Conservation (phyloP, 345 rosid genomes). For the Salix udensis region DNA sequence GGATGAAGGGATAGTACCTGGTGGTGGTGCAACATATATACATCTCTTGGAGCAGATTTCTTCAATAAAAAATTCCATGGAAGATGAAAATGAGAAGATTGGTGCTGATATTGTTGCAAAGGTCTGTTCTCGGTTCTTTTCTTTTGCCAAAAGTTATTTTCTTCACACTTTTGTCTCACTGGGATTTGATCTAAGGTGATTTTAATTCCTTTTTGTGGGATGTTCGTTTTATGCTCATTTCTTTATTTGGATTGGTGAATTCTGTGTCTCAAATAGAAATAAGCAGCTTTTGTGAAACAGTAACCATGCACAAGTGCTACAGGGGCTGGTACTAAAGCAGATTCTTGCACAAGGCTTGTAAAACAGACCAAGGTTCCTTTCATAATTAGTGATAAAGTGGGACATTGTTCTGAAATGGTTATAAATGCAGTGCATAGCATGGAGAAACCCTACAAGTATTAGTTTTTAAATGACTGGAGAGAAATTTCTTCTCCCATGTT, state of each 20-base stretch:
- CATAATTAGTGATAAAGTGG: background rate
- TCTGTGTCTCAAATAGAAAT: background rate
- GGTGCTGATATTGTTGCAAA: slow-evolving; percentile 67
- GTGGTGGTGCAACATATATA: slow-evolving; percentile 77
- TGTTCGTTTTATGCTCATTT: background rate
- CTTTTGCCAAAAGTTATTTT: background rate
- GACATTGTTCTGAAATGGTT: background rate
- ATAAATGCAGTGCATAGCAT: background rate
- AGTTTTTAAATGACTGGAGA: background rate
- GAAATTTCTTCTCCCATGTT: slow-evolving; percentile 30
- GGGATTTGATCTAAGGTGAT: background rate
- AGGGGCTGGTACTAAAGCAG: too few species aligned
- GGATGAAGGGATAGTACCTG: slow-evolving; percentile 87
- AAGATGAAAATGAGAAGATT: slow-evolving; percentile 60
- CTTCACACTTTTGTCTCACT: background rate
- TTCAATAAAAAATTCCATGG: slow-evolving; percentile 45
- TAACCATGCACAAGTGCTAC: background rate
- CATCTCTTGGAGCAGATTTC: slow-evolving; percentile 62
- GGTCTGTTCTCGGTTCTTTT: slow-evolving; percentile 29
- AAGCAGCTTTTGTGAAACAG: background rate
- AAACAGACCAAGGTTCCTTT: background rate
- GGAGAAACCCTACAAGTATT: background rate
- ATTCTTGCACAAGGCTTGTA: too few species aligned
- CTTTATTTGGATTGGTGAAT: background rate
- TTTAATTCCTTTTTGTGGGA: background rate